These are phyloP conservation scores for Malus sylvestris DNA, from an alignment of 306 rosid species.

Conservation along the genomic window DNA sequence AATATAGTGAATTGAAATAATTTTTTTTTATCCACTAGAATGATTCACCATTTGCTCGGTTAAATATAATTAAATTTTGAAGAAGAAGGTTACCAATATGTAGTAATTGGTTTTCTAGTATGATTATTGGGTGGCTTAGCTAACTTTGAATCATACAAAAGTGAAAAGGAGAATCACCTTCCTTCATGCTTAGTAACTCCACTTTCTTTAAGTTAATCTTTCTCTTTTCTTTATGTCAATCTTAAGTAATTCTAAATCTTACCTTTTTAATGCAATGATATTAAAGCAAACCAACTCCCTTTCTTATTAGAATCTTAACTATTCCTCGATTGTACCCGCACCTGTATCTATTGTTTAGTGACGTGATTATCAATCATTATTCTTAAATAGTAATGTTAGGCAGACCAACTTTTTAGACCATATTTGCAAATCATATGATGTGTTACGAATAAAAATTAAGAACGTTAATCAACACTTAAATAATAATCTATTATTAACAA, in stretches of 20 bases:
- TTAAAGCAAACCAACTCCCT: conserved; percentile 10
- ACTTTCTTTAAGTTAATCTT: conserved; percentile 12
- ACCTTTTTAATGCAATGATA: background rate
- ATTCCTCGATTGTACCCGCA: background rate
- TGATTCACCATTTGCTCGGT: background rate
- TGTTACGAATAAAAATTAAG: too few relatives aligned
- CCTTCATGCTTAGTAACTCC: conserved; percentile 12
- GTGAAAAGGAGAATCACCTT: conserved; percentile 6
- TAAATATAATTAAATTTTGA: background rate
- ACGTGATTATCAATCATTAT: background rate
- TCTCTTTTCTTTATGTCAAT: conserved; percentile 8
- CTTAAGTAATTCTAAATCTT: conserved; percentile 9
- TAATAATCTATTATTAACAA: too few relatives aligned
- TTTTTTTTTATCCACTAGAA: background rate
- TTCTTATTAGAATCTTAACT: background rate
- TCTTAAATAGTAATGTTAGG: background rate
- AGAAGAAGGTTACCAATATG: background rate
- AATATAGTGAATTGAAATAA: too few relatives aligned
- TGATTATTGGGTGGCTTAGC: background rate
- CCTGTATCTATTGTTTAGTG: background rate
- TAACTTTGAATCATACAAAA: conserved; percentile 14
- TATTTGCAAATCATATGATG: too few relatives aligned
- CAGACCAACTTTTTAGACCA: too few relatives aligned
- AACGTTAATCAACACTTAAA: too few relatives aligned
- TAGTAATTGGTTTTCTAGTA: background rate